Percentiles rank a stretch among this genome's conserved stretches.
These are phyloP conservation scores for Cutaneotrichosporon sp. DNA, from an alignment of 1,284 basidiomycete species.

Conservation along the genomic window DNA sequence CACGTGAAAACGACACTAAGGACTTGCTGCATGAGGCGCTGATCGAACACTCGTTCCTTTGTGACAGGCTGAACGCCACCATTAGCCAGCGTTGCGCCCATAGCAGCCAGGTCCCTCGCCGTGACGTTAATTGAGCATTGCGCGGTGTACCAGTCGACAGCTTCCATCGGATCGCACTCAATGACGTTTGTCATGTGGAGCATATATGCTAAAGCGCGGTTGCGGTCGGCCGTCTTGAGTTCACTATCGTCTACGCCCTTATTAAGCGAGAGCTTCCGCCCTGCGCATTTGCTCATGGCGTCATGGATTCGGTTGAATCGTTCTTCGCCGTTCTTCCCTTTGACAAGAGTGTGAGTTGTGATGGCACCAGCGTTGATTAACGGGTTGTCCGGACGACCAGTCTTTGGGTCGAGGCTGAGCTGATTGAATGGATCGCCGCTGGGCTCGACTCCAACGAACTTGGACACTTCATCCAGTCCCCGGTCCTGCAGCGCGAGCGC, in stretches of 20 bases:
- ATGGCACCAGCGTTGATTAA: constrained; percentile 23
- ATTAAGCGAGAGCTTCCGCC: constrained; percentile 14
- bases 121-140: constrained; percentile 18
- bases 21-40: constrained; percentile 14
- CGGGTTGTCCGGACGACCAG: constrained; percentile 15
- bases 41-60: constrained; percentile 9
- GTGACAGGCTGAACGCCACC: constrained; percentile 21
- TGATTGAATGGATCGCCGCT: constrained; percentile 21
- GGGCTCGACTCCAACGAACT: constrained; percentile 15
- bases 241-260: constrained; percentile 13
- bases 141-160: constrained; percentile 14
- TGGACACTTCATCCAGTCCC: constrained; percentile 6
- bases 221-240: constrained; percentile 13
- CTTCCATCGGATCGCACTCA: constrained; percentile 5
- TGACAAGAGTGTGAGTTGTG: constrained; percentile 12
- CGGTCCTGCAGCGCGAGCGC: constrained; percentile 17
- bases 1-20: constrained; percentile 20
- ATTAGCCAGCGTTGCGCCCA: constrained; percentile 17
- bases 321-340: neutral
- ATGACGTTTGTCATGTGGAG: constrained; percentile 16
- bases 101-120: constrained; percentile 17
- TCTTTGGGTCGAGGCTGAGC: constrained; percentile 13
- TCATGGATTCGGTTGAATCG: constrained; percentile 14
- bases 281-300: constrained; percentile 12
- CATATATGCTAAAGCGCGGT: constrained; percentile 18